Evolutionary conservation across 2,329 filamentous ascomycete species (phyloP).

Genomic region (Fulvia fulva): DNA sequence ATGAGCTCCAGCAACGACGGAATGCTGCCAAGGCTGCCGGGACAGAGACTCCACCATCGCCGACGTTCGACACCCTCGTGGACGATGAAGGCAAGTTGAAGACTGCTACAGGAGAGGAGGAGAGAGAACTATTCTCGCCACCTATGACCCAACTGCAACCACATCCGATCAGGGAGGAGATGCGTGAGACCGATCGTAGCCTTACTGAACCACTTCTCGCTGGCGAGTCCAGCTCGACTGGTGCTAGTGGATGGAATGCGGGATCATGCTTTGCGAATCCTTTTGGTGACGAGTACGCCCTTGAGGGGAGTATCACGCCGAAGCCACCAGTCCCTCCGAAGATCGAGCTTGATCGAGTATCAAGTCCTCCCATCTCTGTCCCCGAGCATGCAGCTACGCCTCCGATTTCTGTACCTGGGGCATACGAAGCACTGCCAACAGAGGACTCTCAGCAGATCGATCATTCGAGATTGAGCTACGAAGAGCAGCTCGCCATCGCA

Average conservation of each 20-base stretch:
- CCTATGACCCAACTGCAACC: conserved; percentile 20
- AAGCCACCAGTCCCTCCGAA: conserved; percentile 46
- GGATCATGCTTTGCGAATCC: conserved; percentile 43
- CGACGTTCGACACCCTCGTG: conserved; percentile 33
- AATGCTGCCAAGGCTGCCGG: conserved; percentile 18
- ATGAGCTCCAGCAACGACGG: conserved; percentile 30
- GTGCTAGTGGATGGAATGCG: conserved; percentile 35
- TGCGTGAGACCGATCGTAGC: conserved; percentile 25
- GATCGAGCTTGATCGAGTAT: conserved; percentile 30
- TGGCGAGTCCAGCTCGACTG: conserved; percentile 16
- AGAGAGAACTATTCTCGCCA: conserved; percentile 19
- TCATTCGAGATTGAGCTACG: conserved; percentile 29
- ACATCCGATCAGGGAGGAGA: conserved; percentile 17
- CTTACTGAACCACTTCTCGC: conserved; percentile 21
- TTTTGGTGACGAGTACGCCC: conserved; percentile 42
- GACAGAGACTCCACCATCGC: conserved; percentile 20
- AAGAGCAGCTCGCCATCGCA: conserved; percentile 37
- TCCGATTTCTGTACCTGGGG: conserved; percentile 21
- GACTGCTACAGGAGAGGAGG: conserved; percentile 2
- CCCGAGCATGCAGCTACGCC: conserved; percentile 15
- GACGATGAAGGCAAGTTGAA: conserved; percentile 31
- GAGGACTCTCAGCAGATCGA: conserved; percentile 12
- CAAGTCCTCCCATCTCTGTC: conserved; percentile 4
- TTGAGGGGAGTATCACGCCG: conserved; percentile 39
- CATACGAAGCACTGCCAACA: conserved; percentile 3